Base-by-base conservation (phyloP, 83 land plant species). In the Thuja plicata region DNA sequence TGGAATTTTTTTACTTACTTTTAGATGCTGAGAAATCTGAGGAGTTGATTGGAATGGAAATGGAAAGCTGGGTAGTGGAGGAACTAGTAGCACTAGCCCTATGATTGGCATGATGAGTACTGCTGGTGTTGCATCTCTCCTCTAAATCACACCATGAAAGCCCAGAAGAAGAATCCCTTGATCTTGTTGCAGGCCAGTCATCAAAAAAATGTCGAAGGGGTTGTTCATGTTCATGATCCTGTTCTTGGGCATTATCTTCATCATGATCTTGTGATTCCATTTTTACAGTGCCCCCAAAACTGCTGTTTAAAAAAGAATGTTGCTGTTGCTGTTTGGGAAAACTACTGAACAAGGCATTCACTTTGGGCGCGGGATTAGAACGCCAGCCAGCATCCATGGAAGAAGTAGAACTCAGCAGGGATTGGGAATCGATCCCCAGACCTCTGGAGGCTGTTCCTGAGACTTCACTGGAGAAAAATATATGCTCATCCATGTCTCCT, bases 41-140 rank as follows among this genome's bases (percentile, higher is more conserved):
- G 40, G 94, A 89, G 1, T 91, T 88, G 94, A 93, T 94, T 13
- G 94, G 93, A 45, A 93, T 93, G 50, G 95, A 93, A 41, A 95
- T 95, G 9, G 95, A 95, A 82, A 95, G 93, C 85, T 93, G 95
- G 55, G 95, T 95, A 30, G 96, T 91, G 50, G 95, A 94, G 89
- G 91, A 87, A 24, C 79, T 80, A 66, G 73, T 66, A 27, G 73
- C n/a, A 66, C 73, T 66, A 27, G 73, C 5, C 73, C 73, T 62
- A 62, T 62, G 27, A 66, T 66, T 66, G 8, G 32, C n/a, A 66
- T 66, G n/a, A 27, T 66, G n/a, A 66, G 73, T 19, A 66, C 73
- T 66, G 17, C 73, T 66, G 17, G 89, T 88, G 88, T 92, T 91
- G 85, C 93, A 91, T 88, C 93, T 90, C 38, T 93, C 94, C 8